Base-by-base conservation (phyloP, 148 eudicot genomes). In the Rhododendron henanense region DNA sequence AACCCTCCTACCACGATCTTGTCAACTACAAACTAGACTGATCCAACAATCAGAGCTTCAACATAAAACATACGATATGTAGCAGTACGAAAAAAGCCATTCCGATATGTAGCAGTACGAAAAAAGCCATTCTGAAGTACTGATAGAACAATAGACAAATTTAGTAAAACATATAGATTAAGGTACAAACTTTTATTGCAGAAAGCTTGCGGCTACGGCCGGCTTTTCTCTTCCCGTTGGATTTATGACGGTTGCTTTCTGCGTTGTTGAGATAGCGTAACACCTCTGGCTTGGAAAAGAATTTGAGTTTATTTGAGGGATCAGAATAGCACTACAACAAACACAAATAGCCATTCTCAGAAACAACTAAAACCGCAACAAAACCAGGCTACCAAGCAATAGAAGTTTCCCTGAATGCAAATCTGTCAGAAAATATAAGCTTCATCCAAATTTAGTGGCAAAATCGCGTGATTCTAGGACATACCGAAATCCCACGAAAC, bases 261-360 rank as follows among this genome's bases (percentile, higher is more conserved):
- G 35, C 41, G 76, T 48, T 85, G 51, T 81, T 81, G 74, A 91
- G 91, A 85, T 91, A 87, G 44, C 90, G 91, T 37, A 89, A 88
- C 85, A 89, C 92, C 87, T 88, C 92, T 23, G 89, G 87, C 88
- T 91, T 91, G n/a, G 92, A 88, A 78, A 77, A 81, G 85, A 91
- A 88, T 59, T 84, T 91, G 88, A 69, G 83, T 44, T 61, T 84
- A 15, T 67, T 84, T 75, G 88, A 84, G 73, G 88, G 88, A 89
- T 89, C 88, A 69, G 78, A 75, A 79, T 89, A 91, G 82, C 86
- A 88, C 91, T 91, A 71, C 79, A 89, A 83, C 16, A 78, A 83
- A 67, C 41, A 81, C 55, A 82, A 84, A 50, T 1, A 69, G 67
- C 63, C 25, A 48, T 15, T 10, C 31, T 51, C 33, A 83, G 48